A percentile compares a stretch with the other conserved stretches of the same genome.
phyloP scores from a whole-genome alignment of 2,329 filamentous ascomycete genomes.

The Sarocladium strictum region DNA sequence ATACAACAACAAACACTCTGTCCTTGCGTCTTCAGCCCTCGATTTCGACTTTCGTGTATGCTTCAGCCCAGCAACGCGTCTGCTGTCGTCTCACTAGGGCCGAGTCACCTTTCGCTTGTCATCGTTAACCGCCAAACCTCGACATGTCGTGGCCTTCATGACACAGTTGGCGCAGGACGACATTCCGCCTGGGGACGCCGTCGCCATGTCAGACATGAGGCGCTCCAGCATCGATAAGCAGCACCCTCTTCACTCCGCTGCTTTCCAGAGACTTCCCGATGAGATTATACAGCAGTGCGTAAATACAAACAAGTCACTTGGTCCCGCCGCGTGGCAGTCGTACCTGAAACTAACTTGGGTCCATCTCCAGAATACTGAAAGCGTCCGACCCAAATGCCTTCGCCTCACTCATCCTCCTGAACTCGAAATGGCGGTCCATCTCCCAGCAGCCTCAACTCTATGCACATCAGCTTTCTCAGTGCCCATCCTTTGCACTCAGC shows the following conservation, averaged over 20 bases:
- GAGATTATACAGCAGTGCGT: constrained; percentile 63
- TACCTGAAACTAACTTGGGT: constrained; percentile 14
- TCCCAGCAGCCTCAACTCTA: constrained; percentile 61
- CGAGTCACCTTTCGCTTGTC: no score
- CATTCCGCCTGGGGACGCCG: constrained; percentile 15
- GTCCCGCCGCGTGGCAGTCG: background rate
- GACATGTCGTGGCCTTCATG: constrained; percentile 8
- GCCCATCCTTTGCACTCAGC: constrained; percentile 51
- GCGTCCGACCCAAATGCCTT: constrained; percentile 57
- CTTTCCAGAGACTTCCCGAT: constrained; percentile 55
- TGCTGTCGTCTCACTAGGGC: background rate
- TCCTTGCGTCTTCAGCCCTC: background rate
- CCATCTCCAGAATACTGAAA: constrained; percentile 48
- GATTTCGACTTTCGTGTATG: background rate
- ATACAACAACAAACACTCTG: background rate
- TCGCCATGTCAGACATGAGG: constrained; percentile 15
- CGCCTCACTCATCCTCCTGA: constrained; percentile 60
- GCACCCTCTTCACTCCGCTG: constrained; percentile 24
- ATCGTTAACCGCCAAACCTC: no score
- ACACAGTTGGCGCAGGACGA: constrained; percentile 7
- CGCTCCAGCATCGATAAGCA: constrained; percentile 29
- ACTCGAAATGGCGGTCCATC: constrained; percentile 58
- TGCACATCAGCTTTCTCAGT: constrained; percentile 54
- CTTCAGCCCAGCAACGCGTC: background rate
- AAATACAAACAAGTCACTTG: background rate